These are phyloP conservation scores for Pythium volutum DNA, from an alignment of 352 stramenopile genomes.

Conservation along the genomic window DNA sequence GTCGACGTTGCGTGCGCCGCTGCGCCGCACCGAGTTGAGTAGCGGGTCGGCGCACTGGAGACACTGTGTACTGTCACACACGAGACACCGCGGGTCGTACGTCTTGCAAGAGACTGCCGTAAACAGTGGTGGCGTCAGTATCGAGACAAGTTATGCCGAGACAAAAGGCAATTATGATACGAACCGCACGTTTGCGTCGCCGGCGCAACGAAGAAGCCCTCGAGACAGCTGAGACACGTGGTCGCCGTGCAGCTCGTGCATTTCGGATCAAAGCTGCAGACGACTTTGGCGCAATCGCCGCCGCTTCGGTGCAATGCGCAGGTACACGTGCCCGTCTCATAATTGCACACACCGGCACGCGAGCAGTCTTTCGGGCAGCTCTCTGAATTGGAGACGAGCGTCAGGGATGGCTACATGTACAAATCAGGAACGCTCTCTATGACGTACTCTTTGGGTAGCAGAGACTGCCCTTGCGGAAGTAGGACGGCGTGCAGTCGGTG, in stretches of 20 bases:
- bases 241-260: constrained; percentile 85
- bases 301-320: constrained; percentile 73
- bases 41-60: constrained; percentile 89
- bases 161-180: too few species aligned
- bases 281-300: constrained; percentile 74
- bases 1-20: constrained; percentile 68
- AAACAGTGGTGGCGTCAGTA: background rate
- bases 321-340: constrained; percentile 80
- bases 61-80: constrained; percentile 75
- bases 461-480: constrained; percentile 79
- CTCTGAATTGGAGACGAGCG: constrained; percentile 29
- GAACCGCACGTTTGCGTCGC: constrained; percentile 67
- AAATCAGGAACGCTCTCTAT: too few species aligned
- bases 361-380: constrained; percentile 90
- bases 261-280: constrained; percentile 74
- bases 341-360: constrained; percentile 84
- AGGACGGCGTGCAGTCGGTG: constrained; percentile 80
- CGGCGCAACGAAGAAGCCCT: constrained; percentile 85
- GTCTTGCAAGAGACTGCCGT: constrained; percentile 66
- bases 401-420: too few species aligned
- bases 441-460: constrained; percentile 89
- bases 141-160: too few species aligned
- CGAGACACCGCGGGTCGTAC: constrained; percentile 91
- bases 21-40: constrained; percentile 90
- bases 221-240: constrained; percentile 79